Percentiles rank a stretch among this genome's conserved stretches.
Conservation (phyloP, 345 rosid species). For the Euphorbia pulcherrima region DNA sequence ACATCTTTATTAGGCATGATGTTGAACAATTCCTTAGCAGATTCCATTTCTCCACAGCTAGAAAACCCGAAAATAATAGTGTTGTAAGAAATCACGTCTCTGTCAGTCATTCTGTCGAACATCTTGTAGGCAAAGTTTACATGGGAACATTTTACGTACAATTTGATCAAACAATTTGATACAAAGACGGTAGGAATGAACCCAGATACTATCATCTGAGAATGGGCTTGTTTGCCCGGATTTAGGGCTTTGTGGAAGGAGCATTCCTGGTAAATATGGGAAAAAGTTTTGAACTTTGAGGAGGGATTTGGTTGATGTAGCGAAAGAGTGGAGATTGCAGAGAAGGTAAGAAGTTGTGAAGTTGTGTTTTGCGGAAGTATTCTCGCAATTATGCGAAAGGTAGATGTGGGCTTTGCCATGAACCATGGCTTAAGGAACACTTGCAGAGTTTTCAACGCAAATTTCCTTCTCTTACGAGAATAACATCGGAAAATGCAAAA, state of each 20-base stretch:
- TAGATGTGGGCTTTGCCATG: slow-evolving; percentile 33
- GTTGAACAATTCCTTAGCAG: slow-evolving; percentile 44
- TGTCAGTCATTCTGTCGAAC: slow-evolving; percentile 60
- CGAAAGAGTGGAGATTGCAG: slow-evolving; percentile 36
- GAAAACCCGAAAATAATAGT: slow-evolving; percentile 58
- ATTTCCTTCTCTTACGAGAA: background rate
- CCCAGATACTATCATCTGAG: slow-evolving; percentile 67
- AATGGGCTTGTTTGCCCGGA: slow-evolving; percentile 75
- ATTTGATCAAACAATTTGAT: slow-evolving; percentile 62
- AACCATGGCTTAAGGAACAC: slow-evolving; percentile 27
- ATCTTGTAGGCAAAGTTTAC: slow-evolving; percentile 45
- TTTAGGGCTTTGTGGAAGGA: slow-evolving; percentile 34
- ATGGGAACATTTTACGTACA: slow-evolving; percentile 47
- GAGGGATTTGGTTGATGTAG: slow-evolving; percentile 21
- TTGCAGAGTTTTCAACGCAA: background rate
- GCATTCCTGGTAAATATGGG: slow-evolving; percentile 68
- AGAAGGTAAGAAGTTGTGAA: slow-evolving; percentile 1
- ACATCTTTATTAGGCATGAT: slow-evolving; percentile 66
- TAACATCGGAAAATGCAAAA: too few species aligned
- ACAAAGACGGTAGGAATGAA: slow-evolving; percentile 64
- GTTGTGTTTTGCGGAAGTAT: slow-evolving; percentile 17
- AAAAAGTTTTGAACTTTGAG: slow-evolving; percentile 43
- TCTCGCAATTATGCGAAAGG: slow-evolving; percentile 10
- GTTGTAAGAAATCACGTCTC: slow-evolving; percentile 78
- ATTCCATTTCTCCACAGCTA: slow-evolving; percentile 43